A percentile compares a stretch with the other conserved stretches of the same genome.
phyloP scores from a whole-genome alignment of 2,329 filamentous ascomycete genomes.

The Hypoxylon sp. region DNA sequence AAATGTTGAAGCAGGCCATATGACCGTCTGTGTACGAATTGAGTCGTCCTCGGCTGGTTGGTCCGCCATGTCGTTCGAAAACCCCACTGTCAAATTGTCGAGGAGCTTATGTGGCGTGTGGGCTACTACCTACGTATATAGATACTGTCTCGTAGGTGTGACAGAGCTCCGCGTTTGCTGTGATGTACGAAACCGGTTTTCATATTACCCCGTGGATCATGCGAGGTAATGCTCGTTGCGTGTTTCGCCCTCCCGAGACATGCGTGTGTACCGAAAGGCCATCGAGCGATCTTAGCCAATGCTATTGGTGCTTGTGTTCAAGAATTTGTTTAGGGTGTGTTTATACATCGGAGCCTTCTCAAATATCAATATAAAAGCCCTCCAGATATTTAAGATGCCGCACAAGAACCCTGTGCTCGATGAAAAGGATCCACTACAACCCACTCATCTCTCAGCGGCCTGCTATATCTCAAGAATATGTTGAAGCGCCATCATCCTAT shows the following conservation, averaged over 20 bases:
- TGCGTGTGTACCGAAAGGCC: constrained; percentile 25
- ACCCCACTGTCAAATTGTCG: constrained; percentile 1
- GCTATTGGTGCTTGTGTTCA: not conserved
- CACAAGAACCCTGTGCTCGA: not conserved
- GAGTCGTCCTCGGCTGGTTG: constrained; percentile 21
- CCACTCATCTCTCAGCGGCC: constrained; percentile 1
- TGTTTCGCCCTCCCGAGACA: constrained; percentile 42
- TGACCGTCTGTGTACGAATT: constrained; percentile 49
- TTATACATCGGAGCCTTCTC: not conserved
- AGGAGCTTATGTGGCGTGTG: not conserved
- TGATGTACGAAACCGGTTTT: constrained; percentile 32
- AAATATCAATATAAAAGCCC: not conserved
- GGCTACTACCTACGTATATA: constrained; percentile 26
- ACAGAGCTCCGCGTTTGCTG: constrained; percentile 35
- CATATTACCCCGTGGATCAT: constrained; percentile 15
- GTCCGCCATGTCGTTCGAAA: constrained; percentile 30
- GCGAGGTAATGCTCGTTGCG: constrained; percentile 14
- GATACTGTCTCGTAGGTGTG: constrained; percentile 12
- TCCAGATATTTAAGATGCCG: constrained; percentile 19
- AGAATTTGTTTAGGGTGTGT: not conserved
- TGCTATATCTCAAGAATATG: constrained; percentile 13
- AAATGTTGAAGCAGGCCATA: constrained; percentile 43
- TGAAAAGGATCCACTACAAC: not conserved
- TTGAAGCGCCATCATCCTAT: not conserved
- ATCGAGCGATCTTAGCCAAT: constrained; percentile 2